Conservation (phyloP, 1,139 yeast species). For the Saccharomyces hybrid region DNA sequence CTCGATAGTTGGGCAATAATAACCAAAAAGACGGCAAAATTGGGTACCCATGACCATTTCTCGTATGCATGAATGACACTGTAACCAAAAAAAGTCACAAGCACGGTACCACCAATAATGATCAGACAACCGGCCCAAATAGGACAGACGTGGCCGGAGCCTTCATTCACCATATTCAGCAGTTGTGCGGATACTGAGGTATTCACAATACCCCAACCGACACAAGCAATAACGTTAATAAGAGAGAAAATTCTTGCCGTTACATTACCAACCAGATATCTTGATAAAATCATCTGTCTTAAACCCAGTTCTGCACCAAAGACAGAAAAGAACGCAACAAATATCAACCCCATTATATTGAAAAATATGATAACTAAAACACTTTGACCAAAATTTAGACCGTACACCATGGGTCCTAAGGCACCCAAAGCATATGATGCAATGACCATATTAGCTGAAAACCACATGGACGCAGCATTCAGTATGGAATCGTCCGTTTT, state of each 20-base stretch:
- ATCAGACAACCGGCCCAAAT: constrained; percentile 88
- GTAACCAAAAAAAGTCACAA: constrained; percentile 80
- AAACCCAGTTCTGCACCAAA: constrained; percentile 82
- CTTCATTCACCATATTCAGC: constrained; percentile 59
- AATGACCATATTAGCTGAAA: constrained; percentile 80
- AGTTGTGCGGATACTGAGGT: constrained; percentile 84
- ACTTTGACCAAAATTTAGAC: constrained; percentile 59
- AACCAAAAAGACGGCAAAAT: constrained; percentile 58
- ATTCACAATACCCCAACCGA: constrained; percentile 96
- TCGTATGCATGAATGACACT: constrained; percentile 72
- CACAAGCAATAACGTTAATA: constrained; percentile 74
- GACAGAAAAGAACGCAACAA: constrained; percentile 74
- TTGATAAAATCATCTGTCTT: constrained; percentile 77
- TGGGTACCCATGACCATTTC: constrained; percentile 84
- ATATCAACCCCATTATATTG: constrained; percentile 57
- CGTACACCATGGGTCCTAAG: constrained; percentile 49
- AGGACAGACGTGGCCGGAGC: constrained; percentile 51
- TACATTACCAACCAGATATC: constrained; percentile 67
- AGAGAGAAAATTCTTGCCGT: constrained; percentile 71
- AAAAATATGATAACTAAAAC: constrained; percentile 60
- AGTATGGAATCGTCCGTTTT: constrained; percentile 47
- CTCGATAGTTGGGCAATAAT: constrained; percentile 68
- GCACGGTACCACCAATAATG: constrained; percentile 55
- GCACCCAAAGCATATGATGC: constrained; percentile 80
- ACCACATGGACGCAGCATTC: constrained; percentile 84